Evolutionary conservation across 2,329 filamentous ascomycete genomes (phyloP), one percentile per base, ranked within the genome.

Genomic region (Cladophialophora yegresii): DNA sequence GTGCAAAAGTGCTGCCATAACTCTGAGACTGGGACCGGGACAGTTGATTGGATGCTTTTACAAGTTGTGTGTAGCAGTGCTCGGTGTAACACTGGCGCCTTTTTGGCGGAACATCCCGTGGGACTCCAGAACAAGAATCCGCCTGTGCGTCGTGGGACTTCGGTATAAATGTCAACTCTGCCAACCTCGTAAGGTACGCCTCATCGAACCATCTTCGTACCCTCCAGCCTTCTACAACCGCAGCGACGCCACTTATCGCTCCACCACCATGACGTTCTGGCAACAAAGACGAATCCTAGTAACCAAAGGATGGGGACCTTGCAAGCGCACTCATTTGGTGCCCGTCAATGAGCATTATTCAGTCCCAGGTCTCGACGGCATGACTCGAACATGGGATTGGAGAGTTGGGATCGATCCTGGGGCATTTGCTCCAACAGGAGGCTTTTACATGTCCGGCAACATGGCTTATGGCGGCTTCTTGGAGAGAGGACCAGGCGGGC

Each of bases 231-330:
- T 40, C 45, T 4, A 23, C 6, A 2, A 30, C 22, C 16, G 4
- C n/a, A 23, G n/a, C 3, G 22, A 59, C 32, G 33, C 45, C 57
- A 59, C 23, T 2, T 23, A 12, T 30, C 30, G 28, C 45, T 32
- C 43, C 47, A 26, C 13, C 45, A 28, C 10, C 45, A 59, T 59
- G 57, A 28, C 45, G 32, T 59, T 59, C 28, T 50, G 43, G 12
- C 51, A 57, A 53, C 56, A 61, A 33, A 33, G 60, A 51, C 47
- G 60, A 9, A 63, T 63, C 16, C 60, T 60, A 10, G 47, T 68
- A 45, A 61, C 51, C 12, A 58, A n/a, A 33, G 60, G 62, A 47
- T 68, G 63, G 63, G 66, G 63, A 7, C 63, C 62, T 16, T 68
- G 55, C 36, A 61, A 61, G 58, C 59, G 43, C 51, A 65, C 66